Conservation (phyloP, 345 rosid species). For the Erodium maritimum region DNA sequence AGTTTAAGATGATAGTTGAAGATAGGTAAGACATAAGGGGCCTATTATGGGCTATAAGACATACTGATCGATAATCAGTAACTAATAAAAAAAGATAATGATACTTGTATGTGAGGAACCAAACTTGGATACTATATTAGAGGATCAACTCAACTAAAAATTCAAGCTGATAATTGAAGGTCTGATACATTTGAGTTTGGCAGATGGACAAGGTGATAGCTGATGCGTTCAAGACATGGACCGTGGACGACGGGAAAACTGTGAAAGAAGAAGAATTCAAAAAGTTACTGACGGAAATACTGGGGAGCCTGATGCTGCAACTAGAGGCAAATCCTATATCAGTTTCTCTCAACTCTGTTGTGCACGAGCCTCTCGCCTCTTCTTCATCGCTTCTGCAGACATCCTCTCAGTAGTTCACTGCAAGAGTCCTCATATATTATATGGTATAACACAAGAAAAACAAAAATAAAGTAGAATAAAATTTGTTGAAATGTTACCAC, state of each 20-base stretch:
- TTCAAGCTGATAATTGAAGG: too few species aligned
- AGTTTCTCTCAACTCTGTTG: slow-evolving; percentile 68
- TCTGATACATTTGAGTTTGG: too few species aligned
- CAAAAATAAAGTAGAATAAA: background rate
- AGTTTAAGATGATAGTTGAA: too few species aligned
- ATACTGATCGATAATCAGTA: too few species aligned
- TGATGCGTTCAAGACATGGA: slow-evolving; percentile 47
- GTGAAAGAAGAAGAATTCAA: slow-evolving; percentile 84
- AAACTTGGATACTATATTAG: too few species aligned
- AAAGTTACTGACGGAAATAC: slow-evolving; percentile 50
- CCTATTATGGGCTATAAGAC: too few species aligned
- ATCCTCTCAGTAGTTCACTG: slow-evolving; percentile 8
- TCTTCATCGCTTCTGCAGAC: slow-evolving; percentile 43
- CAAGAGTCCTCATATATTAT: background rate
- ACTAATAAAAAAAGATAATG: too few species aligned
- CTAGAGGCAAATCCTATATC: slow-evolving; percentile 62
- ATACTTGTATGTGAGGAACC: too few species aligned
- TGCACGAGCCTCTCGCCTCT: slow-evolving; percentile 79
- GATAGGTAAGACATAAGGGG: too few species aligned
- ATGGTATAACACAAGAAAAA: background rate
- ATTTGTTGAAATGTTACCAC: background rate
- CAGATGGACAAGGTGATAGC: slow-evolving; percentile 61
- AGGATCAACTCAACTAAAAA: too few species aligned
- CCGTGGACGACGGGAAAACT: slow-evolving; percentile 60
- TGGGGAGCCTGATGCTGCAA: slow-evolving; percentile 80